These are phyloP conservation scores for Blastocystis sp. DNA, from an alignment of 352 stramenopile species.

Conservation along the genomic window DNA sequence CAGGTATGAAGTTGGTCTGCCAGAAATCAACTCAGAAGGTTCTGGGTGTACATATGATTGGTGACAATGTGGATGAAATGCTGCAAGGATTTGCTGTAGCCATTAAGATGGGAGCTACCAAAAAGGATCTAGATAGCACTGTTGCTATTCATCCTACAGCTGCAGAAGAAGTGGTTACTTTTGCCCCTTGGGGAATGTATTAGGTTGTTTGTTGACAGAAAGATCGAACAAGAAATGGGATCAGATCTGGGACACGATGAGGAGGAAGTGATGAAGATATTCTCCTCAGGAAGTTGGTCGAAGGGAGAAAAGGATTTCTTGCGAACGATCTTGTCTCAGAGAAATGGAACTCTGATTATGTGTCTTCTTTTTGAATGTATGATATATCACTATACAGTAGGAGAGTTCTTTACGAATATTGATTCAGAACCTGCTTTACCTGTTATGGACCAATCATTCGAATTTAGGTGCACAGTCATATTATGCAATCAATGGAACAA, in stretches of 20 bases:
- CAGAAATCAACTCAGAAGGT: constrained; percentile 71
- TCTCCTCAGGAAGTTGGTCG: background rate
- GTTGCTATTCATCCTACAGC: constrained; percentile 90
- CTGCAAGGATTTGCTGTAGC: constrained; percentile 92
- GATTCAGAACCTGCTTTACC: constrained; percentile 33
- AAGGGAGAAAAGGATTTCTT: constrained; percentile 44
- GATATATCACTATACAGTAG: constrained; percentile 16
- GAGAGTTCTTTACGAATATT: background rate
- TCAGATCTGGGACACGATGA: constrained; percentile 27
- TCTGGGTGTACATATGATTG: constrained; percentile 87
- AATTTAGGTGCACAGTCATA: background rate
- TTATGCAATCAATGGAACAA: constrained; percentile 17
- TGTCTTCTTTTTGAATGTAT: constrained; percentile 17
- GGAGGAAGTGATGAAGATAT: background rate
- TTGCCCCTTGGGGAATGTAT: constrained; percentile 74
- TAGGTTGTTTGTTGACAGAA: background rate
- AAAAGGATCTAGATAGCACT: constrained; percentile 87
- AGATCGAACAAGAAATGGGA: background rate
- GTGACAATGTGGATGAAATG: constrained; percentile 87
- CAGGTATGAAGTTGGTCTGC: constrained; percentile 72
- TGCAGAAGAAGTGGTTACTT: constrained; percentile 88
- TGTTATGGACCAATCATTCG: background rate
- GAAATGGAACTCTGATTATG: background rate
- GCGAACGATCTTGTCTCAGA: background rate
- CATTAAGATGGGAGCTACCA: constrained; percentile 92